Conservation (phyloP, 805 yeast genomes). For the Candida hispaniensis region DNA sequence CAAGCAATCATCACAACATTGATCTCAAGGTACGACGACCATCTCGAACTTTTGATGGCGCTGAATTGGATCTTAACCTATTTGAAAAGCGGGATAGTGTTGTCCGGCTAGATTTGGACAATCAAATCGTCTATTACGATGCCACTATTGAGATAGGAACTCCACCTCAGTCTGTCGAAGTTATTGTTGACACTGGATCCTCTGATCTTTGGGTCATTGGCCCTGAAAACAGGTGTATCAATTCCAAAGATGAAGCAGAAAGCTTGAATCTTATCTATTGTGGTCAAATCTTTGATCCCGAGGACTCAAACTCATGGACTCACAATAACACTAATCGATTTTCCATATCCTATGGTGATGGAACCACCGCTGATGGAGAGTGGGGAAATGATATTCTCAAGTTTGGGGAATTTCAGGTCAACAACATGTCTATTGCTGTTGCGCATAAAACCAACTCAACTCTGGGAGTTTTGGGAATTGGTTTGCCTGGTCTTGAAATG, state of each 20-base stretch:
- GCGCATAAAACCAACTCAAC: conserved; percentile 55
- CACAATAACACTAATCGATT: conserved; percentile 20
- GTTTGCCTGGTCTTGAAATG: conserved; percentile 29
- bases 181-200: conserved; percentile 58
- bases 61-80: no score
- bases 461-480: conserved; percentile 41
- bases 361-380: conserved; percentile 41
- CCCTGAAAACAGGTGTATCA: conserved; percentile 8
- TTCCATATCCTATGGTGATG: conserved; percentile 33
- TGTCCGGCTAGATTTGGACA: no score
- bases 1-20: no score
- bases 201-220: conserved; percentile 50
- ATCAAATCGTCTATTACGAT: conserved; percentile 17
- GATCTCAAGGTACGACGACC: no score
- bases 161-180: conserved; percentile 39
- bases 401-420: conserved; percentile 40
- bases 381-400: conserved; percentile 54
- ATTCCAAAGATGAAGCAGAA: conserved; percentile 1
- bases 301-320: conserved; percentile 25
- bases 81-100: no score
- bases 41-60: no score
- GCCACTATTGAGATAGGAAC: conserved; percentile 39
- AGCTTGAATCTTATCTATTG: conserved; percentile 19
- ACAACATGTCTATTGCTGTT: conserved; percentile 57
- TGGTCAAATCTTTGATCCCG: conserved; percentile 26